Evolutionary conservation across 352 stramenopile genomes (phyloP).

Genomic region (Phytophthora cactorum): DNA sequence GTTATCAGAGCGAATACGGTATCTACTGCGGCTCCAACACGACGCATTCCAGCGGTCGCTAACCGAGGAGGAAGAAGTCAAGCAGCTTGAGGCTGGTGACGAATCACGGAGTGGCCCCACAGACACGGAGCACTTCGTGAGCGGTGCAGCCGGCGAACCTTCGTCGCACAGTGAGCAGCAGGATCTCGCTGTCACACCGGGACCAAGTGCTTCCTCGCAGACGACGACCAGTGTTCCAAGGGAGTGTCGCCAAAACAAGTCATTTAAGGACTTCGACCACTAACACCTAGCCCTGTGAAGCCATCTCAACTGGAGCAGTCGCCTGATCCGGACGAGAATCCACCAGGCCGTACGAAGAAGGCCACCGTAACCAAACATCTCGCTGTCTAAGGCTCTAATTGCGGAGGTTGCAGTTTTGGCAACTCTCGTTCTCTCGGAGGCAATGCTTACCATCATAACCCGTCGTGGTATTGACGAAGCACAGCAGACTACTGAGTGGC

Average conservation of each 20-base stretch:
- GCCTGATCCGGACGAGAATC: background rate
- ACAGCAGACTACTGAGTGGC: background rate
- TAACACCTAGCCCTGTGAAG: too few species aligned
- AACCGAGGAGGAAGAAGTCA: background rate
- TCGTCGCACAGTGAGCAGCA: too few species aligned
- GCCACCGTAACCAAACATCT: too few species aligned
- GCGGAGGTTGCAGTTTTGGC: background rate
- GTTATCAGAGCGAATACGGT: conserved; percentile 1
- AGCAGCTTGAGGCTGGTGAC: background rate
- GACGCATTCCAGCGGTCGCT: background rate
- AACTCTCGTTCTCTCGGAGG: background rate
- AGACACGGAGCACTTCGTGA: too few species aligned
- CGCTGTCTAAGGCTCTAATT: background rate
- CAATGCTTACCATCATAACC: background rate
- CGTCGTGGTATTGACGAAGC: background rate
- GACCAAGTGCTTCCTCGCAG: too few species aligned
- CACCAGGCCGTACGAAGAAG: background rate
- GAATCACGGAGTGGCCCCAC: too few species aligned
- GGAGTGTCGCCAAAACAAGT: too few species aligned
- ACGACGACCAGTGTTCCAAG: too few species aligned
- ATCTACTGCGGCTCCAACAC: background rate
- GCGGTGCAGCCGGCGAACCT: too few species aligned
- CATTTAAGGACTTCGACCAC: too few species aligned
- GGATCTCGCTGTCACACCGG: too few species aligned
- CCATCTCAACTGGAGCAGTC: too few species aligned